Evolutionary conservation across 2,329 filamentous ascomycete species (phyloP).

Genomic region (Talaromyces funiculosus): DNA sequence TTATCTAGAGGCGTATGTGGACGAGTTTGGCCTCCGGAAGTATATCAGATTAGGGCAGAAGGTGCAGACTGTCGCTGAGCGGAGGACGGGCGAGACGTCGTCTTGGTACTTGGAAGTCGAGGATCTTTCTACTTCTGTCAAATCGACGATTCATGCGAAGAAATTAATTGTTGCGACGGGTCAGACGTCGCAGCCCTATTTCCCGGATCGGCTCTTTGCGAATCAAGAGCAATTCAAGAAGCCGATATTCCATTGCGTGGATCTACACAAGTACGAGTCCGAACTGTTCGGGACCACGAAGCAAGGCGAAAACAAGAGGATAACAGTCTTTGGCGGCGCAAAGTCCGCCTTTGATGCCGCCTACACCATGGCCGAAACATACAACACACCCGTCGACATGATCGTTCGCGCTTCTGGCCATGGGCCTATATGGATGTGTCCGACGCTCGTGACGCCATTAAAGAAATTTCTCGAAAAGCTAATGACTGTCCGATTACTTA

Average conservation of each 20-base stretch:
- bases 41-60: constrained; percentile 32
- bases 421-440: constrained; percentile 37
- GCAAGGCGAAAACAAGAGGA: constrained; percentile 25
- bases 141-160: constrained; percentile 8
- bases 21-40: constrained; percentile 47
- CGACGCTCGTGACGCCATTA: constrained; percentile 59
- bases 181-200: constrained; percentile 52
- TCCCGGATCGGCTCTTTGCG: constrained; percentile 47
- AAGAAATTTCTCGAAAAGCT: constrained; percentile 64
- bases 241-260: constrained; percentile 54
- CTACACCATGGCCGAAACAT: constrained; percentile 50
- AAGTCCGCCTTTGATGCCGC: constrained; percentile 62
- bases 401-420: constrained; percentile 39
- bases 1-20: constrained; percentile 54
- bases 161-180: constrained; percentile 60
- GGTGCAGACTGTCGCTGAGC: neutral
- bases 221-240: constrained; percentile 48
- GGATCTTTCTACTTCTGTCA: neutral
- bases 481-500: constrained; percentile 60
- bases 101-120: constrained; percentile 38
- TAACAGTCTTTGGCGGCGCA: constrained; percentile 52
- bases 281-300: constrained; percentile 17
- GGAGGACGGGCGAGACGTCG: too few species aligned
- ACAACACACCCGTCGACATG: constrained; percentile 46
- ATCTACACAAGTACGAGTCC: constrained; percentile 43